A percentile compares a stretch with the other conserved stretches of the same genome.
phyloP scores from a whole-genome alignment of 371 early-diverging fungal species.

The Sporodiniella umbellata region DNA sequence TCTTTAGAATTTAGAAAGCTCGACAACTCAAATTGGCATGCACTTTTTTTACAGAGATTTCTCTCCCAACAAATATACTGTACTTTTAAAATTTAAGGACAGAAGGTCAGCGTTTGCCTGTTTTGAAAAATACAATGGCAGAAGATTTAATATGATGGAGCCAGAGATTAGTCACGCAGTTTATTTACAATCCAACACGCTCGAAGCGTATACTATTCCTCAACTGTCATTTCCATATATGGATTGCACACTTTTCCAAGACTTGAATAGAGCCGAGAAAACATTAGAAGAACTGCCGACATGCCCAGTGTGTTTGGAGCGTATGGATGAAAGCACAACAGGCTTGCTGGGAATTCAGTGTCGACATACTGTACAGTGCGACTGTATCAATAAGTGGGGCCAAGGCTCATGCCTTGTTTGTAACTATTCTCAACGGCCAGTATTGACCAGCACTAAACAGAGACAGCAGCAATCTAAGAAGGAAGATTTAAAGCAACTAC shows the following conservation, averaged over 20 bases:
- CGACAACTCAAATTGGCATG: too few relatives aligned
- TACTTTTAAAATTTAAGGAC: slow-evolving; percentile 73
- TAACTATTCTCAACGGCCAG: slow-evolving; percentile 67
- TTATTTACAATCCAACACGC: slow-evolving; percentile 61
- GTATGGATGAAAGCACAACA: slow-evolving; percentile 85
- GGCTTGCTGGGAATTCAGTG: slow-evolving; percentile 89
- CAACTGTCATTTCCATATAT: slow-evolving; percentile 56
- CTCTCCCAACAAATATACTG: slow-evolving; percentile 81
- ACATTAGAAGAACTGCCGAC: slow-evolving; percentile 72
- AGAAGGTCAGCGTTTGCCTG: slow-evolving; percentile 60
- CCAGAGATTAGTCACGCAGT: slow-evolving; percentile 78
- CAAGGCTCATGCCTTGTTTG: slow-evolving; percentile 90
- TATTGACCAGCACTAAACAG: slow-evolving; percentile 15
- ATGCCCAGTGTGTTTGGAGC: slow-evolving; percentile 94
- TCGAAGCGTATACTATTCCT: slow-evolving; percentile 52
- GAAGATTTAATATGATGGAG: slow-evolving; percentile 80
- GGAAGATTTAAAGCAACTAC: too few relatives aligned
- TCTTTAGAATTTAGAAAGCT: too few relatives aligned
- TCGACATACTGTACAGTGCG: slow-evolving; percentile 91
- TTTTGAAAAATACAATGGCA: slow-evolving; percentile 74
- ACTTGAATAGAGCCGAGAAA: slow-evolving; percentile 2
- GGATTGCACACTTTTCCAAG: slow-evolving; percentile 33
- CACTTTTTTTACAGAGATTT: slow-evolving; percentile 51
- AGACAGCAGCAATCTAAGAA: slow-evolving; percentile 12
- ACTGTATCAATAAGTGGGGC: slow-evolving; percentile 90